Percentiles rank a stretch among this genome's conserved stretches.
These are phyloP conservation scores for Triticum dicoccoides DNA, from an alignment of 176 grass and related monocot species.

Conservation along the genomic window DNA sequence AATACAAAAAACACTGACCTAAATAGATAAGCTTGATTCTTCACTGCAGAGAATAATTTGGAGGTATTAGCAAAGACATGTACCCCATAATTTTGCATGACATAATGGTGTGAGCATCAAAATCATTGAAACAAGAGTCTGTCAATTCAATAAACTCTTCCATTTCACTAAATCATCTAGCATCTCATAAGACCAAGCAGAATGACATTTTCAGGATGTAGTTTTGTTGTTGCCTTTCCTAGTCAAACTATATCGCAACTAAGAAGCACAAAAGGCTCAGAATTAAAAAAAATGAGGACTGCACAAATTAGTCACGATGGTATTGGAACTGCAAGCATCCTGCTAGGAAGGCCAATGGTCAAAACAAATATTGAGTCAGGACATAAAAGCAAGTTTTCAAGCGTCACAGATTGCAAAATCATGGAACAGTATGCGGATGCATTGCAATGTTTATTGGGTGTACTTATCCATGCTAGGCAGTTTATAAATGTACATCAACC, in stretches of 20 bases:
- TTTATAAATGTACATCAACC: background rate
- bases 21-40: slow-evolving; percentile 38
- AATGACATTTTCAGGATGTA: background rate
- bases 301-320: background rate
- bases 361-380: background rate
- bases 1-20: slow-evolving; percentile 25
- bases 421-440: background rate
- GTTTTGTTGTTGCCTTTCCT: slow-evolving; percentile 31
- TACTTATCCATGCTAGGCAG: background rate
- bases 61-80: slow-evolving; percentile 5
- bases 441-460: background rate
- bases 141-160: slow-evolving; percentile 17
- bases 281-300: background rate
- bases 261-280: background rate
- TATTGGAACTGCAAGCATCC: background rate
- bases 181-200: slow-evolving; percentile 29
- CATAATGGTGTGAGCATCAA: background rate
- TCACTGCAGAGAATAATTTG: slow-evolving; percentile 37
- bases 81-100: too few relatives aligned
- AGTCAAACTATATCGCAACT: slow-evolving; percentile 19
- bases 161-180: slow-evolving; percentile 31
- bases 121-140: background rate
- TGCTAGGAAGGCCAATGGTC: background rate
- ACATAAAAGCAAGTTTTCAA: slow-evolving; percentile 14
- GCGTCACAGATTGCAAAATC: background rate